Base-by-base conservation (phyloP, 768 basidiomycete genomes). In the Suillus subalutaceus region DNA sequence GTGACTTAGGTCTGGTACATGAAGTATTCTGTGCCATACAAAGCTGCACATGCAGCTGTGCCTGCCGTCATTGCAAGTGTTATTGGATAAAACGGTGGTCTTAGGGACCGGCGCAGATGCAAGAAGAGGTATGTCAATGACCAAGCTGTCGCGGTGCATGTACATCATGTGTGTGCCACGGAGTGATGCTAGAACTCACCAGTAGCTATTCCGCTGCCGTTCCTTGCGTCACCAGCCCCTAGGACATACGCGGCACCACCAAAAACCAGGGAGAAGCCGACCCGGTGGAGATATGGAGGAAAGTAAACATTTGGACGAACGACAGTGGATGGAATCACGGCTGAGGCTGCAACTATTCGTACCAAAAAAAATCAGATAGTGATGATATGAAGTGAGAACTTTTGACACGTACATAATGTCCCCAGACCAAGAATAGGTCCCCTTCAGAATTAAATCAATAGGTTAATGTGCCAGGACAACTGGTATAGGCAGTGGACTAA, bases 211-310 rank as follows among this genome's bases (percentile, higher is more conserved):
- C 84, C 84, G 62, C 80, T 77, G 1, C 84, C 84, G 63, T 85
- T 84, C 37, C 78, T 72, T 38, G 66, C 66, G 50, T 84, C 83
- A 3, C 82, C 83, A 7, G 74, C 32, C 6, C 73, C 63, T 44
- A 84, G 66, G 2, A 83, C 78, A 69, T 83, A 84, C 1, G 82
- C 82, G 2, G 82, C 79, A 1, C 83, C 83, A 0, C 77, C 79
- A 55, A 85, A 82, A 18, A 80, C 75, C 8, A 80, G 67, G 13
- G 79, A 76, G 66, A 85, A 85, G 3, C 82, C 83, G 4, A 82
- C 70, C 3, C 83, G 78, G 10, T 81, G 75, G 30, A 82, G 73
- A 66, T 83, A 78, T 3, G 80, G 83, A 0, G 82, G 82, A n/a
- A 79, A 74, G 66, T 73, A 74, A 0, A 72, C 69, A 8, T 65